Evolutionary conservation across 2,329 filamentous ascomycete species (phyloP), one percentile per base, ranked within the genome.

Genomic region (Knufia fluminis): DNA sequence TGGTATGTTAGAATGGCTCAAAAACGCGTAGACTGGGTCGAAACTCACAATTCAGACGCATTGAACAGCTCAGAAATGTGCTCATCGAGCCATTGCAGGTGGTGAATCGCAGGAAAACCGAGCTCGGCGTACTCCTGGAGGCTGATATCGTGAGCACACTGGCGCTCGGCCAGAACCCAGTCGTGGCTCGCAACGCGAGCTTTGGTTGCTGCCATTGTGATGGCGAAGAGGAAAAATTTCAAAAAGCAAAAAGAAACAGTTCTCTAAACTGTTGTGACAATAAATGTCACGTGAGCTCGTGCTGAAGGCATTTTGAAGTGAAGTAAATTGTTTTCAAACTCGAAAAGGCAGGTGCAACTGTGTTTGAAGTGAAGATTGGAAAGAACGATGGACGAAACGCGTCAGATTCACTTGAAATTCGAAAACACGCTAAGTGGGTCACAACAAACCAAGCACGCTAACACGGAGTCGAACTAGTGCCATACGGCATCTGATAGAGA

Each of bases 41-140:
- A 16, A 36, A 36, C 33, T 17, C 6, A 36, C 33, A 36, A 36
- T 36, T 36, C 16, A 14, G 85, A 42, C 60, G 84, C 82, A 61
- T 82, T 84, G 65, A 97, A 94, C 62, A 98, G 87, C 55, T 94
- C 88, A 44, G 81, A 80, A 91, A 98, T 96, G 67, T 98, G 92
- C 70, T 97, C 92, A 63, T 98, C 97, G 60, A 98, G 74, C 92
- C 92, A 98, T 65, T 97, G 90, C 62, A 97, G 73, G 66, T 98
- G 92, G 68, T 97, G 94, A 51, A 86, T 81, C 54, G 87, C 90
- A 24, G 89, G 88, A 69, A 86, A 97, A 38, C 86, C 80, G 63
- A 97, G 94, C 69, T 98, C 94, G 58, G 97, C 91, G 48, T 86
- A 78, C 66, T 97, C 92, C 49, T 88, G 79, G 41, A 84, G 76